Evolutionary conservation across 148 eudicot species (phyloP), one percentile per base, ranked within the genome.

Genomic region (Camellia sinensis): DNA sequence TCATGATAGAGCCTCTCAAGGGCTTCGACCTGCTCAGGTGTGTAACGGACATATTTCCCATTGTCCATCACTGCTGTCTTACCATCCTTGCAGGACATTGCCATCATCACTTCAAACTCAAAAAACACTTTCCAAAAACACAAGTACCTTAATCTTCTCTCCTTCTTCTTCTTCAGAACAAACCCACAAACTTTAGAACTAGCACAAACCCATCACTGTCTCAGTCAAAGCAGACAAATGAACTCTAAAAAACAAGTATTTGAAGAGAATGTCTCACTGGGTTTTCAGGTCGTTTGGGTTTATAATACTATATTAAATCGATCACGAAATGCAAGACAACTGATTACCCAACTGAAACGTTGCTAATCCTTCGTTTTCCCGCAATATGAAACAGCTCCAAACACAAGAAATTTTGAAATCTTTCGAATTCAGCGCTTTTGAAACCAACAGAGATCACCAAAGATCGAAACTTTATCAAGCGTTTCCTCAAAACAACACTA

Each of bases 11-110:
- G 89, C 91, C 98, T 90, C 85, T 92, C 98, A n/a, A 94, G 91
- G 81, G 98, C 98, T 82, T 94, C 98, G 82, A 94, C 97, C 90
- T 94, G 98, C 93, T 94, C 98, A 70, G 98, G 98, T 57, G 98
- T 94, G 80, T 94, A 94, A 67, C 98, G 87, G 78, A 94, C 98
- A 85, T 92, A 94, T 73, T 94, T 94, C 5, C 98, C 98, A 78
- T 94, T 92, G 82, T 94, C 98, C 92, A 92, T 84, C 71, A 79
- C 85, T 80, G 82, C 89, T 80, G 82, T 88, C 76, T 87, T 91
- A 86, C 95, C 93, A 82, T 94, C 98, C 90, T 94, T 94, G 94
- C 89, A 90, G 86, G 93, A 84, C 95, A 91, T 90, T 74, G 90
- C 88, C 98, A 94, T 92, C 90, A 85, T 88, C 66, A 61, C 59